Evolutionary conservation across 2,329 filamentous ascomycete species (phyloP).

Genomic region (Curvularia sp.): DNA sequence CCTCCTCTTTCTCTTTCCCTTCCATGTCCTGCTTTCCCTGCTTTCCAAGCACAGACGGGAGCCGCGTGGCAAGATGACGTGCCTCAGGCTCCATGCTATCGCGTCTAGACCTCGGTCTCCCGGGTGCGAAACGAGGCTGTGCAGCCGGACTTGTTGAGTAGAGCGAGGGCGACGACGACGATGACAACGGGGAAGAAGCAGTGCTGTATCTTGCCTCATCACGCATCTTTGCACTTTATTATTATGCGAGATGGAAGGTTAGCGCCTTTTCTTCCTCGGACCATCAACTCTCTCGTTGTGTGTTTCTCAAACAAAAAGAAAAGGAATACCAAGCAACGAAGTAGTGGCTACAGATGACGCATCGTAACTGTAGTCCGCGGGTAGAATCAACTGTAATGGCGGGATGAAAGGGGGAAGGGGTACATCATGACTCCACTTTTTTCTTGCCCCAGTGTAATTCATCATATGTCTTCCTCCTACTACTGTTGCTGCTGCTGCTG

Average conservation of each 20-base stretch:
- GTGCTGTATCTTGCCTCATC: background rate
- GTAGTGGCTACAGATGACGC: too few species aligned
- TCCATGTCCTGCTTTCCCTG: background rate
- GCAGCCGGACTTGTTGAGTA: background rate
- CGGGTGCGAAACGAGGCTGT: background rate
- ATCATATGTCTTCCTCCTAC: background rate
- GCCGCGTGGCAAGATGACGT: background rate
- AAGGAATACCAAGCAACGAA: too few species aligned
- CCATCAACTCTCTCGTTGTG: too few species aligned
- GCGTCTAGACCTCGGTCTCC: background rate
- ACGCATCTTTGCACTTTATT: background rate
- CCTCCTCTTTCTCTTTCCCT: background rate
- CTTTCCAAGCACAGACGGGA: background rate
- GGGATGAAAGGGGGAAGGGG: too few species aligned
- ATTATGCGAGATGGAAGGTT: background rate
- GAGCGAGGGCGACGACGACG: background rate
- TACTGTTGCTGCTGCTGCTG: background rate
- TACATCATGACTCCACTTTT: conserved; percentile 4
- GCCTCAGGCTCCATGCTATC: background rate
- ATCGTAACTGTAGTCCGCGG: too few species aligned
- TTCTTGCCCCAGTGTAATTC: conserved; percentile 1
- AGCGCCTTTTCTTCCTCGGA: background rate
- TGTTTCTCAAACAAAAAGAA: too few species aligned
- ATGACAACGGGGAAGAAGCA: background rate
- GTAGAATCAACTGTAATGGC: too few species aligned